phyloP scores from a whole-genome alignment of 352 stramenopile genomes.

The Pythium apleroticum region DNA sequence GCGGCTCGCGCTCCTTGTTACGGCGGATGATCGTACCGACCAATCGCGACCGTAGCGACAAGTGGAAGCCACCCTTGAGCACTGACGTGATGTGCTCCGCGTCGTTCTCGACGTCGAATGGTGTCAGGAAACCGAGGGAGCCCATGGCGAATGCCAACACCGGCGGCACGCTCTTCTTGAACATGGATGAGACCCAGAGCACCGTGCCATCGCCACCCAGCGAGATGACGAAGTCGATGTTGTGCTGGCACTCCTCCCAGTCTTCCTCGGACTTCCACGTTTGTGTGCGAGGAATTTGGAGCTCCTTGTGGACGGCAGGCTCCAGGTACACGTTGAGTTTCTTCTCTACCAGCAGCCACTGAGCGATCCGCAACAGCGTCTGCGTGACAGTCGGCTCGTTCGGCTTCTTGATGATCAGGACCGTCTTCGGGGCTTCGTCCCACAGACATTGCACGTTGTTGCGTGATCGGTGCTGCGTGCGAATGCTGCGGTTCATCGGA shows the following conservation, averaged over 20 bases:
- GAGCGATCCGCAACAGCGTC: conserved; percentile 58
- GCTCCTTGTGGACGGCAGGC: conserved; percentile 66
- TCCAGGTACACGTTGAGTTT: conserved; percentile 75
- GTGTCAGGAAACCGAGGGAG: conserved; percentile 96
- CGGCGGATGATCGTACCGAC: conserved; percentile 70
- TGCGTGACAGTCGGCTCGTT: conserved; percentile 77
- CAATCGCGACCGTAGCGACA: conserved; percentile 78
- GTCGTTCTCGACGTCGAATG: conserved; percentile 83
- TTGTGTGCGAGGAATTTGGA: conserved; percentile 49
- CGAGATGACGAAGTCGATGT: conserved; percentile 92
- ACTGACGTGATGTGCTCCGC: conserved; percentile 70
- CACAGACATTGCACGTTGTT: conserved; percentile 91
- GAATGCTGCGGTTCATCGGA: conserved; percentile 84
- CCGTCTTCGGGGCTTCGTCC: conserved; percentile 77
- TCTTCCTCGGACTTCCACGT: conserved; percentile 64
- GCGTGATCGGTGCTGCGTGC: conserved; percentile 77
- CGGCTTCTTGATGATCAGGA: conserved; percentile 90
- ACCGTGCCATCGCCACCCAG: conserved; percentile 95
- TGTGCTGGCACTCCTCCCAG: conserved; percentile 68
- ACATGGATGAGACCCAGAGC: conserved; percentile 87
- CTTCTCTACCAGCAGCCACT: conserved; percentile 79
- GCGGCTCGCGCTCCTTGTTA: conserved; percentile 48
- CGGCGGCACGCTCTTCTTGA: conserved; percentile 91
- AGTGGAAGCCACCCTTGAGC: conserved; percentile 82
- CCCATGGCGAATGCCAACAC: conserved; percentile 95